These are phyloP conservation scores for Hyphopichia burtonii DNA, from an alignment of 1,139 yeast genomes.

Conservation along the genomic window DNA sequence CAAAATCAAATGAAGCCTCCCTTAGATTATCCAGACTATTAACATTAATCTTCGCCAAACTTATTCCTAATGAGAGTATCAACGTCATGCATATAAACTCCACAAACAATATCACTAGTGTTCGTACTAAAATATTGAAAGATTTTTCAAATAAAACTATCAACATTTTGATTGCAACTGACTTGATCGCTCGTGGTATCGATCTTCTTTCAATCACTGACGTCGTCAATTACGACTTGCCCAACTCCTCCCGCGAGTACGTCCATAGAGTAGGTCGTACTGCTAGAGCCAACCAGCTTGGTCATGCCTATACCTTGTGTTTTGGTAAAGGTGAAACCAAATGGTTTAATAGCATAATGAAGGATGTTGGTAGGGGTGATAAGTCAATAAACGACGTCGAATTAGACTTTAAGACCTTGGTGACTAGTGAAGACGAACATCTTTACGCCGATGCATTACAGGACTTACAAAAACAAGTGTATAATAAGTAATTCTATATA, in stretches of 20 bases:
- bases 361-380: slow-evolving; percentile 35
- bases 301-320: slow-evolving; percentile 69
- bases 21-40: slow-evolving; percentile 69
- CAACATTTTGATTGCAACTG: slow-evolving; percentile 77
- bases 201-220: slow-evolving; percentile 71
- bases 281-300: slow-evolving; percentile 82
- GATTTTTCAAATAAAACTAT: slow-evolving; percentile 53
- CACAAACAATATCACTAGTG: slow-evolving; percentile 46
- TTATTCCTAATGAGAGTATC: slow-evolving; percentile 12
- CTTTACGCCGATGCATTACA: slow-evolving; percentile 25
- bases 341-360: slow-evolving; percentile 58
- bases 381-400: slow-evolving; percentile 23
- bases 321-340: slow-evolving; percentile 75
- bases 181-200: slow-evolving; percentile 91
- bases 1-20: slow-evolving; percentile 85
- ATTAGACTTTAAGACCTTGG: slow-evolving; percentile 16
- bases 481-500: not conserved
- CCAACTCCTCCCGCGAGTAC: slow-evolving; percentile 85
- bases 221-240: slow-evolving; percentile 88
- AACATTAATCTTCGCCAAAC: slow-evolving; percentile 37
- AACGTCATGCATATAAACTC: slow-evolving; percentile 43
- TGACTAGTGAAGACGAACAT: slow-evolving; percentile 25
- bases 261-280: slow-evolving; percentile 97
- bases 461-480: slow-evolving; percentile 24
- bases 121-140: slow-evolving; percentile 48